Conservation (phyloP, 164 flowering plant genomes). For the Vitis amurensis region DNA sequence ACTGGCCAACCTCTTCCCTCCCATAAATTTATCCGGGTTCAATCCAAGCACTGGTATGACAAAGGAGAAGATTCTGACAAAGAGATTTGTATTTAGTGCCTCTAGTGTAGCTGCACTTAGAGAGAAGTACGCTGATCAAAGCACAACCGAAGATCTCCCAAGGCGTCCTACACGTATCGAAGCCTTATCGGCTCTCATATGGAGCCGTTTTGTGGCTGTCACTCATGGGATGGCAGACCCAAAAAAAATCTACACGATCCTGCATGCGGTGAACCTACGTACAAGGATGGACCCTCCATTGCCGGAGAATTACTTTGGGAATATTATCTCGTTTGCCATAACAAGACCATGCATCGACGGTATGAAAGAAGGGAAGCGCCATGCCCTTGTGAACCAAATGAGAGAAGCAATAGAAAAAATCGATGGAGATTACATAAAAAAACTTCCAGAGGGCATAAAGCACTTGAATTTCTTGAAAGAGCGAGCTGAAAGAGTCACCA, state of each 20-base stretch:
- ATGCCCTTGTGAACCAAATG: constrained; percentile 1
- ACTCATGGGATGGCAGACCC: background rate
- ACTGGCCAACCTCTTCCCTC: constrained; percentile 31
- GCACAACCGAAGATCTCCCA: background rate
- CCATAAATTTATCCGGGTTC: constrained; percentile 14
- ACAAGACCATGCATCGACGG: background rate
- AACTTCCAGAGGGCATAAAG: constrained; percentile 1
- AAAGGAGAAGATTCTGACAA: constrained; percentile 20
- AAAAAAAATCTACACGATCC: background rate
- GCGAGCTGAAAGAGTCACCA: background rate
- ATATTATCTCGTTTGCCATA: constrained; percentile 1
- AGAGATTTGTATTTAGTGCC: constrained; percentile 22
- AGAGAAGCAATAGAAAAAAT: constrained; percentile 8
- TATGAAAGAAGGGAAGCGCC: background rate
- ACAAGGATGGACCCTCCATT: constrained; percentile 17
- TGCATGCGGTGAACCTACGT: constrained; percentile 23
- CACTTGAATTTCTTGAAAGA: constrained; percentile 15
- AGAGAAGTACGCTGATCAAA: constrained; percentile 2
- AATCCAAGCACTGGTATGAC: background rate
- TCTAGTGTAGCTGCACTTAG: constrained; percentile 14
- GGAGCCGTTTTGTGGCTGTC: constrained; percentile 14
- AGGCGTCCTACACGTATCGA: constrained; percentile 18
- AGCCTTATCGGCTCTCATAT: constrained; percentile 22
- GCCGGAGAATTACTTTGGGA: constrained; percentile 26
- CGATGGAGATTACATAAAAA: constrained; percentile 4